Percentiles rank a stretch among this genome's conserved stretches.
phyloP scores from a whole-genome alignment of 345 rosid species.

The Linum usitatissimum region DNA sequence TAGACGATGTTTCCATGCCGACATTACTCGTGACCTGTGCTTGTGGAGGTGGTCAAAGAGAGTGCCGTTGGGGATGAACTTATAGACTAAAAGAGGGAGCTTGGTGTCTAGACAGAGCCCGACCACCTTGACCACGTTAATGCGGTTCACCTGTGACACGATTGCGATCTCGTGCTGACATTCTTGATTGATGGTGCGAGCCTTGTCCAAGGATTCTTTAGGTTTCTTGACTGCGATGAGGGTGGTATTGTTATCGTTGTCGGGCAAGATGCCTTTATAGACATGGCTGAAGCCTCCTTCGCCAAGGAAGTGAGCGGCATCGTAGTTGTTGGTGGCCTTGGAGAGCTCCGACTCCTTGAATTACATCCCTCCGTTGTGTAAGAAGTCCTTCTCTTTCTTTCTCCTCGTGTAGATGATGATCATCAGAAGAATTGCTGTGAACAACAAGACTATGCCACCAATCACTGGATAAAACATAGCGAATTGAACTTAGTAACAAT shows the following conservation, averaged over 20 bases:
- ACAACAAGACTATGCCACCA: neutral
- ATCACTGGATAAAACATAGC: slow-evolving; percentile 5
- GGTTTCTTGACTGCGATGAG: slow-evolving; percentile 16
- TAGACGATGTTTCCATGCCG: slow-evolving; percentile 16
- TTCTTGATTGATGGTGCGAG: slow-evolving; percentile 14
- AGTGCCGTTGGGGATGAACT: slow-evolving; percentile 21
- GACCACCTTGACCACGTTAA: slow-evolving; percentile 24
- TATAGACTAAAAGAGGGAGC: slow-evolving; percentile 24
- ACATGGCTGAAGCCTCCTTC: slow-evolving; percentile 25
- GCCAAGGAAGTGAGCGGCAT: slow-evolving; percentile 7
- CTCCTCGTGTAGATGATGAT: slow-evolving; percentile 3
- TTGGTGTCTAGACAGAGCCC: slow-evolving; percentile 29
- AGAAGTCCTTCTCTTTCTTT: slow-evolving; percentile 14
- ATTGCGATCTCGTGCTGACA: slow-evolving; percentile 17
- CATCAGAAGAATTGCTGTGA: slow-evolving; percentile 1
- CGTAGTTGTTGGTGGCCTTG: slow-evolving; percentile 24
- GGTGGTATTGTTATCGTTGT: neutral
- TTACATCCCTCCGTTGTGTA: slow-evolving; percentile 22
- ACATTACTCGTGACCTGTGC: slow-evolving; percentile 6
- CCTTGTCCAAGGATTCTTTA: slow-evolving; percentile 9
- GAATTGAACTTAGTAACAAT: too few species aligned
- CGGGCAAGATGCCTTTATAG: slow-evolving; percentile 17
- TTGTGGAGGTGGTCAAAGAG: slow-evolving; percentile 17
- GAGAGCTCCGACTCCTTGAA: slow-evolving; percentile 18
- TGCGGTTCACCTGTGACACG: slow-evolving; percentile 25